Evolutionary conservation across 768 basidiomycete species (phyloP).

Genomic region (Jaapia argillacea): DNA sequence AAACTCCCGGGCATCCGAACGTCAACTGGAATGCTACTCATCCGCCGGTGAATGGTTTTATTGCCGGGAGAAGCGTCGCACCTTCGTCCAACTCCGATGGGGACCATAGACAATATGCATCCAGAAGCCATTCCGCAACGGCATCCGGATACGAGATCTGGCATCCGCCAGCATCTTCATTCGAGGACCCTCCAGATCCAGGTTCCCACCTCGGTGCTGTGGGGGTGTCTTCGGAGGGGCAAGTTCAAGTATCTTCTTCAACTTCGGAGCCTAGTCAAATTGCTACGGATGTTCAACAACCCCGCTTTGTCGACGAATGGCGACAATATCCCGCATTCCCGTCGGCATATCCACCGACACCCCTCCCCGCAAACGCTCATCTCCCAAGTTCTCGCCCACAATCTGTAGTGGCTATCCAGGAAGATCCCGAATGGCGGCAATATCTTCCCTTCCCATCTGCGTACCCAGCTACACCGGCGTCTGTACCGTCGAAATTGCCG

Average conservation of each 20-base stretch:
- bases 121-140: neutral
- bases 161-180: slow-evolving; percentile 46
- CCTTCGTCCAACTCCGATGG: neutral
- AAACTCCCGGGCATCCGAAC: neutral
- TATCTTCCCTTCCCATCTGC: slow-evolving; percentile 15
- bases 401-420: neutral
- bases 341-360: slow-evolving; percentile 69
- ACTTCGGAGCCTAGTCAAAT: too few relatives aligned
- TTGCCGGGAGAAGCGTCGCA: neutral
- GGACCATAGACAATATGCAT: neutral
- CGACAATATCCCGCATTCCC: slow-evolving; percentile 65
- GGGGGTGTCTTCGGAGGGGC: neutral
- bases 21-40: neutral
- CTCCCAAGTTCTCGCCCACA: too few relatives aligned
- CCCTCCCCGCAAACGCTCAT: slow-evolving; percentile 26
- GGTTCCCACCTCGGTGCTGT: neutral
- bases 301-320: slow-evolving; percentile 47
- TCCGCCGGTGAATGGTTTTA: neutral
- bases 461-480: slow-evolving; percentile 14
- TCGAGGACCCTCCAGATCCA: slow-evolving; percentile 13
- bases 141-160: slow-evolving; percentile 36
- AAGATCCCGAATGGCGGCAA: slow-evolving; percentile 10
- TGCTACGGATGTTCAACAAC: neutral
- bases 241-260: too few relatives aligned
- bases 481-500: slow-evolving; percentile 6